These are phyloP conservation scores for Phialophora verrucosa DNA, from an alignment of 2,329 filamentous ascomycete species.

Conservation along the genomic window DNA sequence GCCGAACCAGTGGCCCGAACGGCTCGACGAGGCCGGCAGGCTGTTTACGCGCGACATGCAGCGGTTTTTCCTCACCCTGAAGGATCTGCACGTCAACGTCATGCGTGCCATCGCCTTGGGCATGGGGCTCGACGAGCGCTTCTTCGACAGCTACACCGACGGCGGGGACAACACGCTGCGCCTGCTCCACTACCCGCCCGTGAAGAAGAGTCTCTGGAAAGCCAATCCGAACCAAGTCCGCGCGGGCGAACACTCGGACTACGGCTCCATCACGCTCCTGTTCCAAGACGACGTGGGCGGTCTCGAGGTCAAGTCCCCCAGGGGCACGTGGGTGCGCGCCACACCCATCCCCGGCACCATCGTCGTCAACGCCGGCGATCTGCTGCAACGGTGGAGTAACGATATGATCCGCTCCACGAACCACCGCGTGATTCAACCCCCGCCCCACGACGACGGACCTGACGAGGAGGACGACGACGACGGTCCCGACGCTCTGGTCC, in stretches of 20 bases:
- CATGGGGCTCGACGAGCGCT: constrained; percentile 71
- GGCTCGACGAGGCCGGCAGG: constrained; percentile 55
- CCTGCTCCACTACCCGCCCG: constrained; percentile 76
- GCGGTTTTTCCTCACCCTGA: constrained; percentile 75
- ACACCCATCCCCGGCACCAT: constrained; percentile 81
- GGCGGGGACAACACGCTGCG: constrained; percentile 73
- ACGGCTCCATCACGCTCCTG: constrained; percentile 59
- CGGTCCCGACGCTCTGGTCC: constrained; percentile 60
- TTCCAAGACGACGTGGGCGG: constrained; percentile 64
- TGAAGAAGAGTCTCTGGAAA: constrained; percentile 68
- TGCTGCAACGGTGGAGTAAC: constrained; percentile 87
- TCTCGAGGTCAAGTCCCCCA: constrained; percentile 70
- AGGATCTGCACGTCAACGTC: constrained; percentile 73
- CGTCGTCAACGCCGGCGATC: constrained; percentile 86
- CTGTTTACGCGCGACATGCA: constrained; percentile 75
- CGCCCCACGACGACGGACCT: constrained; percentile 55
- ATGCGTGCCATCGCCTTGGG: constrained; percentile 87
- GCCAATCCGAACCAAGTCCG: constrained; percentile 72
- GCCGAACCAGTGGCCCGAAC: constrained; percentile 79
- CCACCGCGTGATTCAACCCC: constrained; percentile 85
- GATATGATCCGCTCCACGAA: constrained; percentile 89
- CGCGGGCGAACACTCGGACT: constrained; percentile 75
- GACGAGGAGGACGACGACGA: constrained; percentile 47
- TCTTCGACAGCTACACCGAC: constrained; percentile 78
- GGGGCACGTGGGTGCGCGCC: constrained; percentile 79